Conservation (phyloP, 2,329 filamentous ascomycete genomes). For the Xylariaceae sp. region DNA sequence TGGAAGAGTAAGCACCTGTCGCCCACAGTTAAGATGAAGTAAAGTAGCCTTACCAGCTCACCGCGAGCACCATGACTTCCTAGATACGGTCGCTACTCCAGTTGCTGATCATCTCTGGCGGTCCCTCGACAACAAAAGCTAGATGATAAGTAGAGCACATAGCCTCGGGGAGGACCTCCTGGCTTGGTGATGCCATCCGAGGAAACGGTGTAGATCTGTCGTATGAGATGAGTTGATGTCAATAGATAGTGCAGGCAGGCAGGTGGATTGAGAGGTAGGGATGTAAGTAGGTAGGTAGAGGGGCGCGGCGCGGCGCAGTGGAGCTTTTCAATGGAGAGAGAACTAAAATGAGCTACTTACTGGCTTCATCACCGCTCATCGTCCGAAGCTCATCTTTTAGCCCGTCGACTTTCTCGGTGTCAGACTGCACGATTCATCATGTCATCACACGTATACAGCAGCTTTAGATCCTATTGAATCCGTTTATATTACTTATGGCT, state of each 20-base stretch:
- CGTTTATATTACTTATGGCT: no score
- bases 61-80: background rate
- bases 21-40: background rate
- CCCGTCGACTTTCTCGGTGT: no score
- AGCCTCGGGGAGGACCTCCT: background rate
- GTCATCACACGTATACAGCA: no score
- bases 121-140: constrained; percentile 1
- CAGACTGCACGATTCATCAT: no score
- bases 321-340: background rate
- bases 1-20: background rate
- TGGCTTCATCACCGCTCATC: constrained; percentile 27
- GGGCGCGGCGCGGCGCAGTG: no score
- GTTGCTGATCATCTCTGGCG: background rate
- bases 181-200: background rate
- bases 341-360: background rate
- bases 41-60: background rate
- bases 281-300: background rate
- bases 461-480: no score
- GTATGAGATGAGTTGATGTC: background rate
- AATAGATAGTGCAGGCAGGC: no score
- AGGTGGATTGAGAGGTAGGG: no score
- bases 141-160: background rate
- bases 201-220: background rate
- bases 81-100: background rate
- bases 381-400: no score